Evolutionary conservation across 2,329 filamentous ascomycete species (phyloP), one percentile per base, ranked within the genome.

Genomic region (Pseudogymnoascus sp.): DNA sequence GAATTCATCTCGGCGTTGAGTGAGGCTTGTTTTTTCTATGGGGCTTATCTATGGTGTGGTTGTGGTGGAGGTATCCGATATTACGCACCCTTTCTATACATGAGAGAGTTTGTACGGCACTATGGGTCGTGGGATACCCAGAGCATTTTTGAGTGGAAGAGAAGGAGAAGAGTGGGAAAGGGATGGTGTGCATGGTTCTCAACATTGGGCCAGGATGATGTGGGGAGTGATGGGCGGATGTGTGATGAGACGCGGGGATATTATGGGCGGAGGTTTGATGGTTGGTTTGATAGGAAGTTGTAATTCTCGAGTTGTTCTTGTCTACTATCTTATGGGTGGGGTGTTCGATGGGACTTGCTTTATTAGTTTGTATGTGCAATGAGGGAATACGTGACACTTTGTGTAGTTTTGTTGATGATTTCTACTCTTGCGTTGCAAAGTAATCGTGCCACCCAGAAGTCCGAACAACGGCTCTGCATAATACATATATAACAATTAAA

Each of bases 291-390:
- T 53, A 53, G 47, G 47, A 53, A 53, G 47, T 53, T 53, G 23
- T 53, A 53, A 53, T 53, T 53, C 47, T 53, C 47, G 47, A 53
- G 47, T 53, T 53, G 25, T 53, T 53, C 47, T 53, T 53, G 47
- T 53, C 47, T 53, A 53, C 47, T 53, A 53, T 53, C 23, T 53
- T 53, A 53, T 31, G 47, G 47, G 47, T 14, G 47, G 25, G 47
- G 47, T 16, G 47, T 53, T 53, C 25, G 47, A 53, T 53, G 47
- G 47, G 23, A 53, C 14, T 31, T 16, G 44, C 12, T 50, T 50
- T 50, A 50, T 14, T 53, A 31, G 47, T 53, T 31, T 16, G 2
- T n/a, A 53, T 16, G 12, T 31, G 25, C 11, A 25, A 53, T 31
- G 23, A 16, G 21, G 44, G 23, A 25, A 50, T 50, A n/a, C 28